phyloP scores from a whole-genome alignment of 768 basidiomycete species.

The Leccinum obscurum region DNA sequence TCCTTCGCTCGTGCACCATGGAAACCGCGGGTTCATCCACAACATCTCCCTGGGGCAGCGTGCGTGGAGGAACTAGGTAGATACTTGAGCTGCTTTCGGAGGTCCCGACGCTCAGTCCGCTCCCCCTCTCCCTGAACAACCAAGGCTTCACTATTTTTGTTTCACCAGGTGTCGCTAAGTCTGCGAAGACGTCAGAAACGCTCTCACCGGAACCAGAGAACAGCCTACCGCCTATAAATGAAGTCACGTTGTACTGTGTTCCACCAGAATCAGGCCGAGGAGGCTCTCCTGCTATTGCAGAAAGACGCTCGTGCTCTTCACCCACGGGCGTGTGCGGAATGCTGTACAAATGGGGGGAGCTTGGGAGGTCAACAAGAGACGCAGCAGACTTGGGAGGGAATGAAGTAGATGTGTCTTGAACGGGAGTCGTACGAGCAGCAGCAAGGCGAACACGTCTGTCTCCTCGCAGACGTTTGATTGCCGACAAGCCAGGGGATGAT shows the following conservation, averaged over 20 bases:
- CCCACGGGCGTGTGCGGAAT: slow-evolving; percentile 20
- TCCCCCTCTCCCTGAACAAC: slow-evolving; percentile 5
- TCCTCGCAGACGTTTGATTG: slow-evolving; percentile 23
- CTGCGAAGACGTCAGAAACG: slow-evolving; percentile 25
- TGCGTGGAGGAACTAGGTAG: slow-evolving; percentile 2
- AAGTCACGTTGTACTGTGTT: slow-evolving; percentile 71
- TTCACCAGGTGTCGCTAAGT: slow-evolving; percentile 32
- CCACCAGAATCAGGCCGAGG: slow-evolving; percentile 42
- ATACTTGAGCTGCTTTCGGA: not conserved
- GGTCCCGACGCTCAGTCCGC: not conserved
- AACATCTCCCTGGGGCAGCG: slow-evolving; percentile 1
- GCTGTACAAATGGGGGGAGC: slow-evolving; percentile 12
- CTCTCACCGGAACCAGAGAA: not conserved
- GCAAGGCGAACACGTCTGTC: slow-evolving; percentile 22
- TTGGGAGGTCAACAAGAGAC: slow-evolving; percentile 23
- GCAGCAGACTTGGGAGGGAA: slow-evolving; percentile 32
- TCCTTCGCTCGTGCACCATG: slow-evolving; percentile 2
- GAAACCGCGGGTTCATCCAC: not conserved
- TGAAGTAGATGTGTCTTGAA: slow-evolving; percentile 7
- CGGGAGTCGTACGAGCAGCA: slow-evolving; percentile 4
- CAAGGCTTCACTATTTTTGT: slow-evolving; percentile 11
- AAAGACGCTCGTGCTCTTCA: slow-evolving; percentile 14
- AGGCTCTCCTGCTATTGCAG: slow-evolving; percentile 15
- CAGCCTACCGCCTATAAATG: slow-evolving; percentile 58
- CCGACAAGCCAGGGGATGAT: slow-evolving; percentile 8